Percentiles rank a stretch among this genome's conserved stretches.
Conservation (phyloP, 2,329 filamentous ascomycete species). For the Aureobasidium sp. region DNA sequence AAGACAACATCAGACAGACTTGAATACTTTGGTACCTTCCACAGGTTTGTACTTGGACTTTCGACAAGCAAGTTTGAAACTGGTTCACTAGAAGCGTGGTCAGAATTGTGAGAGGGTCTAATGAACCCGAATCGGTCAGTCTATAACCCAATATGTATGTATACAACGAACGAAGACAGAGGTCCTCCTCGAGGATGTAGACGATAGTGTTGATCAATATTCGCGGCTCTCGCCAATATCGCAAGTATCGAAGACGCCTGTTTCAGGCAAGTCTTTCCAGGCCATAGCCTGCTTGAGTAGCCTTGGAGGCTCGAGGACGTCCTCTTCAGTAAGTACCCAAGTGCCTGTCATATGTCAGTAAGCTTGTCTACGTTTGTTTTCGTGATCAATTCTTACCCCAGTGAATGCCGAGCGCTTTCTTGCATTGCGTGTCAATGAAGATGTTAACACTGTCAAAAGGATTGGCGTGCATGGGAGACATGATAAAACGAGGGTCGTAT, state of each 20-base stretch:
- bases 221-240: constrained; percentile 78
- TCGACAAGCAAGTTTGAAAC: background rate
- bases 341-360: constrained; percentile 24
- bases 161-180: background rate
- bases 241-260: constrained; percentile 72
- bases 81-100: background rate
- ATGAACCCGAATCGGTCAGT: background rate
- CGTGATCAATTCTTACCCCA: constrained; percentile 53
- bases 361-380: background rate
- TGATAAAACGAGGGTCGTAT: constrained; percentile 66
- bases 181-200: no score
- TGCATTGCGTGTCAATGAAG: constrained; percentile 74
- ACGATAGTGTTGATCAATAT: constrained; percentile 31
- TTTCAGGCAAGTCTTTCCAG: constrained; percentile 59
- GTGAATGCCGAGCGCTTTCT: constrained; percentile 75
- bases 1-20: background rate
- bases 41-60: background rate
- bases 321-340: constrained; percentile 80
- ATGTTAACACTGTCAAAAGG: constrained; percentile 86
- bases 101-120: background rate
- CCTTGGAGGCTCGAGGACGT: constrained; percentile 73
- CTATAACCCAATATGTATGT: background rate
- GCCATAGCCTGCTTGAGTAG: constrained; percentile 65
- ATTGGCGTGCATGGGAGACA: constrained; percentile 78
- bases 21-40: background rate